These are phyloP conservation scores for Rhodocollybia butyracea DNA, from an alignment of 768 basidiomycete species.

Conservation along the genomic window DNA sequence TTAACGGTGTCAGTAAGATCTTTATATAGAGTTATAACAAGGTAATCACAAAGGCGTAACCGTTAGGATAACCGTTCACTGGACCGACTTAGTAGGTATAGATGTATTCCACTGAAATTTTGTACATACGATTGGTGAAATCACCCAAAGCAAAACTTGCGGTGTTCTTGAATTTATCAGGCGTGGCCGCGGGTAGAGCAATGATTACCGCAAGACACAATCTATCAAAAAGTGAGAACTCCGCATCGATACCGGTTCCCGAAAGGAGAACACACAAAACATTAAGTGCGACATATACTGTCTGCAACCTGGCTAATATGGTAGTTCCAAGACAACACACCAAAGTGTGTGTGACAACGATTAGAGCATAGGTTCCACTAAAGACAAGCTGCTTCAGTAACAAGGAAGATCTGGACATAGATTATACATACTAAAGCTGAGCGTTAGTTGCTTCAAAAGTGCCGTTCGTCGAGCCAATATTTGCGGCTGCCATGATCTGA, in stretches of 20 bases:
- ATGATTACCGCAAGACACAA: constrained; percentile 35
- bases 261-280: constrained; percentile 23
- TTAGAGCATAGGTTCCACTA: constrained; percentile 52
- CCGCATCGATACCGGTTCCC: neutral
- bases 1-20: too few relatives aligned
- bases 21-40: too few relatives aligned
- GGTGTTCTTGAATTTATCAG: constrained; percentile 32
- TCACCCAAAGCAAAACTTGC: constrained; percentile 34
- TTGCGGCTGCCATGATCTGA: constrained; percentile 50
- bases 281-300: constrained; percentile 40
- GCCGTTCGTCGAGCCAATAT: constrained; percentile 30
- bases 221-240: constrained; percentile 8
- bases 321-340: constrained; percentile 56
- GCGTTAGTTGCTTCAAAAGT: constrained; percentile 28
- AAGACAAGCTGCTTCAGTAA: neutral
- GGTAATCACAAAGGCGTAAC: constrained; percentile 47
- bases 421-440: constrained; percentile 21
- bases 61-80: constrained; percentile 32
- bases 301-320: constrained; percentile 56
- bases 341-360: constrained; percentile 48
- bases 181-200: constrained; percentile 36
- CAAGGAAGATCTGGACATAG: neutral
- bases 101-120: constrained; percentile 6
- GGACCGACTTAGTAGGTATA: neutral
- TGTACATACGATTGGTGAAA: constrained; percentile 29